These are phyloP conservation scores for Parachaetomium inaequale DNA, from an alignment of 495 filamentous ascomycete genomes.

Conservation along the genomic window DNA sequence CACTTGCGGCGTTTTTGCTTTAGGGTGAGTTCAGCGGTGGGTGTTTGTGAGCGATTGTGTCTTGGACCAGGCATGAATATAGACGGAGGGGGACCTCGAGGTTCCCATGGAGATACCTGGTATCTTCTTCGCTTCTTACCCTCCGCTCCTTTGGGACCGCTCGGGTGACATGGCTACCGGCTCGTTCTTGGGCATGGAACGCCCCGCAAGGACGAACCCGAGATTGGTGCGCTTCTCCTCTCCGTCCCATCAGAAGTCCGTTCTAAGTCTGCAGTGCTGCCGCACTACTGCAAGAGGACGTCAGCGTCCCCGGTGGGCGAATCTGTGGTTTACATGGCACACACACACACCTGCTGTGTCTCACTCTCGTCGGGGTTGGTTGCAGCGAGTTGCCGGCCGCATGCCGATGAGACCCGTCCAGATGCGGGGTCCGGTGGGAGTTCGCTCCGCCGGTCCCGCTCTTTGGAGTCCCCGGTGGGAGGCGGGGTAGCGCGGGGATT, in stretches of 20 bases:
- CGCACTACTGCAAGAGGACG: no score
- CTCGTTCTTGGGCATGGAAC: background rate
- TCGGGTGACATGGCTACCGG: no score
- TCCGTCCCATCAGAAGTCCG: no score
- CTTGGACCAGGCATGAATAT: background rate
- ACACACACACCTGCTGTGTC: no score
- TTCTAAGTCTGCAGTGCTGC: no score
- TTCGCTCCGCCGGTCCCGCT: background rate
- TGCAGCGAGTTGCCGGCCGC: background rate
- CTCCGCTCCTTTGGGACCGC: no score
- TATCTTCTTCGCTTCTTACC: no score
- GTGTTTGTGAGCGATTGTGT: background rate
- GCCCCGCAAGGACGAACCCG: background rate
- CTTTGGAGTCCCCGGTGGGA: background rate
- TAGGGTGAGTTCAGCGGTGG: background rate
- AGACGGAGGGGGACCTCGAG: background rate
- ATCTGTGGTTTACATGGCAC: no score
- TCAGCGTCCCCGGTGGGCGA: no score
- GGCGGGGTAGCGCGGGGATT: background rate
- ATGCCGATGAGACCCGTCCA: background rate
- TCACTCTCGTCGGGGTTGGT: background rate
- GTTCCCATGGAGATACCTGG: background rate
- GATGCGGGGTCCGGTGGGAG: background rate
- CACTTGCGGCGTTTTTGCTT: background rate
- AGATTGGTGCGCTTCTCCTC: background rate